Base-by-base conservation (phyloP, 1,284 basidiomycete genomes). In the Ganoderma lucidum region DNA sequence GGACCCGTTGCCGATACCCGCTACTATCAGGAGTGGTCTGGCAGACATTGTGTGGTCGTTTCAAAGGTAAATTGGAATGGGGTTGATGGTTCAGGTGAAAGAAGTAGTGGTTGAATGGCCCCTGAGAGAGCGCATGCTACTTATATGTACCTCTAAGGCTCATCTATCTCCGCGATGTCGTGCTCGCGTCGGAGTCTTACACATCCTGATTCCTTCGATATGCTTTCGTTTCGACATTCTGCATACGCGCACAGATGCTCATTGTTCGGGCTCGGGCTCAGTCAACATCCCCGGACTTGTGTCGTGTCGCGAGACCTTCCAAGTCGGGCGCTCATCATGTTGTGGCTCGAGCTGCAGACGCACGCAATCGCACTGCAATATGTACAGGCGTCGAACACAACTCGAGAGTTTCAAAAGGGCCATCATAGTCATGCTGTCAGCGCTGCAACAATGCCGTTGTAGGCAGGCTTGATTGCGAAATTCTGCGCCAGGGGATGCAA, bases 1-100 rank as follows among this genome's bases (percentile, higher is more conserved):
- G 14, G 77, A 69, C n/a, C 76, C 79, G 53, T 79, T 80, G 56
- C 90, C 90, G 30, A 91, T 77, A 60, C 90, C 90, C 78, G 82
- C 80, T n/a, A 88, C 82, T 58, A 88, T 77, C 66, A 87, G 80
- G 70, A 88, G 79, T 6, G 86, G 85, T 32, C 80, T 81, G 62
- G 75, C 59, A 53, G 81, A 75, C 84, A 85, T 85, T 0, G n/a
- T 42, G 23, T 28, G 3, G 30, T 2, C 1, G 12, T n/a, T 35
- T 32, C 19, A 37, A 23, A 19, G 15, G 58, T 23, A 17, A 41
- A 39, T n/a, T 9, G 37, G 14, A 15, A 44, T 61, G 39, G 41
- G 14, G 41, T 12, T 30, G 23, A n/a, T 39, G 41, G 59, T 15
- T 44, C 4, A 19, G 59, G 39, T 39, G 37, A 35, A 19, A 39